Evolutionary conservation across 164 flowering plant genomes (phyloP).

Genomic region (Vitis labrusca): DNA sequence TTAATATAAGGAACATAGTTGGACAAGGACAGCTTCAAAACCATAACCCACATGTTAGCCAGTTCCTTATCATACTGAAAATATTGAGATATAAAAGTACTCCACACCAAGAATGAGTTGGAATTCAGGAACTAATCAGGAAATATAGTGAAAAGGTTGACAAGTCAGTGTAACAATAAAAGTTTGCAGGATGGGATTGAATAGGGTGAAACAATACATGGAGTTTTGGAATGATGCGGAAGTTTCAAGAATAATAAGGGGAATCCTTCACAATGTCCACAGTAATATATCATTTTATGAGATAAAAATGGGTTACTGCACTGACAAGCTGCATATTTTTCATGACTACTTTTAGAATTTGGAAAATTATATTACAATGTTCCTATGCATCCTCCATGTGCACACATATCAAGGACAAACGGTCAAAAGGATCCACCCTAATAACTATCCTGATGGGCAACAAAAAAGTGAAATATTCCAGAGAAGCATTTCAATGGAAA

Average conservation of each 20-base stretch:
- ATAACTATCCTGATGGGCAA: no score
- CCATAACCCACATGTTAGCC: neutral
- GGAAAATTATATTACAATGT: no score
- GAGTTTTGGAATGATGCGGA: neutral
- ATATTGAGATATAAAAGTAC: neutral
- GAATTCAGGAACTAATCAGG: neutral
- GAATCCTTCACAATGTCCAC: neutral
- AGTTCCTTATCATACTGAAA: neutral
- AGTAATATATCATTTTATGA: no score
- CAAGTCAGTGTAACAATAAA: neutral
- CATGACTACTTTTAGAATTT: no score
- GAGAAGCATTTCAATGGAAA: no score
- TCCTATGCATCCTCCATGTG: no score
- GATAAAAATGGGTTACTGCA: no score
- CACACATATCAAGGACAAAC: no score
- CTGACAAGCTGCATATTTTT: no score
- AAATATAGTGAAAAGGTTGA: neutral
- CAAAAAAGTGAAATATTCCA: no score
- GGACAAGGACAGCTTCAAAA: neutral
- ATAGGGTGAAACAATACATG: neutral
- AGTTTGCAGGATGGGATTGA: neutral
- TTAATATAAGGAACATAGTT: neutral
- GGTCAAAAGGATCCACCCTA: no score
- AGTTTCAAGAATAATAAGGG: neutral
- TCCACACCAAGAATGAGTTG: neutral